Base-by-base conservation (phyloP, 2,329 filamentous ascomycete species). In the Alternaria postmessia region DNA sequence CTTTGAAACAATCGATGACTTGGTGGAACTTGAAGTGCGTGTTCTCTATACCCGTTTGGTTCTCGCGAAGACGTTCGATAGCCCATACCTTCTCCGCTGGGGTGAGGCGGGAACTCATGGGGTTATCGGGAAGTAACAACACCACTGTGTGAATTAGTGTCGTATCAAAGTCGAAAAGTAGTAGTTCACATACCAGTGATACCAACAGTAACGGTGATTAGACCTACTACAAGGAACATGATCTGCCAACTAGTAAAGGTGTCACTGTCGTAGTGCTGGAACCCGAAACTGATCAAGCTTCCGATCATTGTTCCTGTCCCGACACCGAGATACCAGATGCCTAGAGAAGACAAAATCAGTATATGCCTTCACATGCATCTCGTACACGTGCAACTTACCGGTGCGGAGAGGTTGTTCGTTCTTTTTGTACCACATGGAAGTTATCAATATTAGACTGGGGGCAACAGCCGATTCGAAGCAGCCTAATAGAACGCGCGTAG, bases 361-460 rank as follows among this genome's bases (percentile, higher is more conserved):
- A 8, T 34, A 48, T 22, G 2, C 22, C 44, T 48, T 48, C 28
- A 44, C 28, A 57, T 44, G 46, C 3, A 24, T 43, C 4, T 47
- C 18, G 28, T 51, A 43, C 7, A 34, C 11, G 5, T 12, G 20
- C 6, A 8, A 48, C 28, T 16, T 48, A 48, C 68, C 69, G 1
- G 68, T 87, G 0, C 87, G 80, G 3, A 86, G 80, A 0, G 88
- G 87, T 66, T 90, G 88, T 67, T 91, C 86, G 3, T 82, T 80
- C 9, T 87, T 81, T 1, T 87, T 89, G 66, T 89, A 87, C 84
- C 87, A 91, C 87, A 89, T 89, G 5, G 83, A 83, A 0, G 87
- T 89, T 36, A 90, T 86, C 2, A 90, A 75, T 81, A 90, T 88
- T 61, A 89, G 88, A 0, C 82, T 83, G 1, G 87, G 88, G 1